These are phyloP conservation scores for Bombardia bombarda DNA, from an alignment of 495 filamentous ascomycete species.

Conservation along the genomic window DNA sequence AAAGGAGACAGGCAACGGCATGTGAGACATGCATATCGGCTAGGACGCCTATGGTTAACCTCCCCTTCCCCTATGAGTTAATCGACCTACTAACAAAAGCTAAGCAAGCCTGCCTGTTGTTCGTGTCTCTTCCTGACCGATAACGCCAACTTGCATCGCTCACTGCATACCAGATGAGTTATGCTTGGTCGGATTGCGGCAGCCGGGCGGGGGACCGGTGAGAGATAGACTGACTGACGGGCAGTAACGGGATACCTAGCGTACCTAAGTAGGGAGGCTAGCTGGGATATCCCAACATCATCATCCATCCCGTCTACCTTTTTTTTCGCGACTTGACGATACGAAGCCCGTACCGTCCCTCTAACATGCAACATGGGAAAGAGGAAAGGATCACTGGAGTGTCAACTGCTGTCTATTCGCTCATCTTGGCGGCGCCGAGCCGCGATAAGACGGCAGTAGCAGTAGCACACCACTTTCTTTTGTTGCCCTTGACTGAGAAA, in stretches of 20 bases:
- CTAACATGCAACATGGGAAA: neutral
- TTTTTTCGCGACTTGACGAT: too few species aligned
- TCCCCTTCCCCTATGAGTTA: neutral
- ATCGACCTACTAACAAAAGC: neutral
- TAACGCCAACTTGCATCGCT: too few species aligned
- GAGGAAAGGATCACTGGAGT: too few species aligned
- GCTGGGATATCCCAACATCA: too few species aligned
- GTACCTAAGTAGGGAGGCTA: too few species aligned
- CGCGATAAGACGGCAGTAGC: neutral
- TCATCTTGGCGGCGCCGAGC: neutral
- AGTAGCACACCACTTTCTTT: neutral
- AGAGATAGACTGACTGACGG: neutral
- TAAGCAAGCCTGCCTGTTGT: neutral
- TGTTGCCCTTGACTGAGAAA: too few species aligned
- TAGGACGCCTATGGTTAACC: neutral
- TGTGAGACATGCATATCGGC: slow-evolving; percentile 1
- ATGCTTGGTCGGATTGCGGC: too few species aligned
- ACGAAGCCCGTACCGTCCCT: neutral
- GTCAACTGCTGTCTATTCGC: neutral
- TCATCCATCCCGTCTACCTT: too few species aligned
- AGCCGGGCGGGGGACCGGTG: neutral
- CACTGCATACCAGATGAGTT: too few species aligned
- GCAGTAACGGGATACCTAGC: too few species aligned
- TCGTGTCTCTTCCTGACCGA: too few species aligned
- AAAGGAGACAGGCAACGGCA: neutral